These are phyloP conservation scores for Dendrostoma leiphaemia DNA, from an alignment of 2,329 filamentous ascomycete genomes.

Conservation along the genomic window DNA sequence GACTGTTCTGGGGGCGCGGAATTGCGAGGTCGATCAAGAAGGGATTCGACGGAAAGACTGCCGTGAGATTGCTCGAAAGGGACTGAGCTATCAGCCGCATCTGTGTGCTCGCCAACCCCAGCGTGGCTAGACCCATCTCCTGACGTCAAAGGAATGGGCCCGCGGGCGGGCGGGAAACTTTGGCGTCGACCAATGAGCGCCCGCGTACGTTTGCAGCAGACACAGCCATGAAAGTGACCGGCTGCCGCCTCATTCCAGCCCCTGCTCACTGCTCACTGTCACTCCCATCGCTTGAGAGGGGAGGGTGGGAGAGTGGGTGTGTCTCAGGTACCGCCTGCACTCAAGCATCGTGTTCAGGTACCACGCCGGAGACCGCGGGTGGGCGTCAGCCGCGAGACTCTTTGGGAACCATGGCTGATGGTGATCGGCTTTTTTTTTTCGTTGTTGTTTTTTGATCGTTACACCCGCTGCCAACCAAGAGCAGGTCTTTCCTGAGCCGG, in stretches of 20 bases:
- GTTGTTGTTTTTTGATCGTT: slow-evolving; percentile 10
- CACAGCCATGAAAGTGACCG: too few relatives aligned
- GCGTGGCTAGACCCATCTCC: background rate
- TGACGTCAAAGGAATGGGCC: slow-evolving; percentile 1
- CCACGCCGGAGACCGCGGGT: background rate
- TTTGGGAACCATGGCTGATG: background rate
- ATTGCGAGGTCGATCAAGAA: background rate
- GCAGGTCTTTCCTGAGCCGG: background rate
- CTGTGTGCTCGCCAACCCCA: background rate
- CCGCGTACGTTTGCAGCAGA: background rate
- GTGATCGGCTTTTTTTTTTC: slow-evolving; percentile 2
- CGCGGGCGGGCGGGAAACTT: background rate
- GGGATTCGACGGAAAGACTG: background rate
- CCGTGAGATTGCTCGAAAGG: background rate
- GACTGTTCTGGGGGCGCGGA: background rate
- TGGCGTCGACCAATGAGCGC: background rate
- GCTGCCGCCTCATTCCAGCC: background rate
- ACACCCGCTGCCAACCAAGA: slow-evolving; percentile 1
- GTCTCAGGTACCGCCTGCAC: slow-evolving; percentile 10
- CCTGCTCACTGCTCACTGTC: background rate
- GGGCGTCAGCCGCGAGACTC: background rate
- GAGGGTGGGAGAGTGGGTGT: slow-evolving; percentile 1
- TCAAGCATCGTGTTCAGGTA: slow-evolving; percentile 12
- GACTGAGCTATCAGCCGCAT: background rate
- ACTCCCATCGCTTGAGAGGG: too few relatives aligned